Percentiles rank a stretch among this genome's conserved stretches.
Conservation (phyloP, 2,329 filamentous ascomycete species). For the Huntiella omanensis region DNA sequence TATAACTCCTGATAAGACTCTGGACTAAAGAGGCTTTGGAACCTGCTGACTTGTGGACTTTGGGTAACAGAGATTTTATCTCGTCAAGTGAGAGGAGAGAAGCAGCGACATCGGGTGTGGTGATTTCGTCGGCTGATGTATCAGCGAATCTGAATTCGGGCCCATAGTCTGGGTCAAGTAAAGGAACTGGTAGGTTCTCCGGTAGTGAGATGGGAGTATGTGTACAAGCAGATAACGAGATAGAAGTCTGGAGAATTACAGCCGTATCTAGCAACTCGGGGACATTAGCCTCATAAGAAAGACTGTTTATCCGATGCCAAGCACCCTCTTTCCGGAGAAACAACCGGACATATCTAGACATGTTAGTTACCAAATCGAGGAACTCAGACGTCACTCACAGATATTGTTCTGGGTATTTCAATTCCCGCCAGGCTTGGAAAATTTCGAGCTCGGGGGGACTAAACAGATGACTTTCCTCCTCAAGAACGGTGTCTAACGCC, state of each 20-base stretch:
- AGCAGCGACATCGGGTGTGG: conserved; percentile 64
- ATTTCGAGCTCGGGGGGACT: conserved; percentile 57
- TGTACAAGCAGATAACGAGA: conserved; percentile 19
- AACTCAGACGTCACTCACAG: conserved; percentile 35
- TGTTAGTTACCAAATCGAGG: neutral
- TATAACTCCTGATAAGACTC: conserved; percentile 55
- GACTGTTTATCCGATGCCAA: conserved; percentile 67
- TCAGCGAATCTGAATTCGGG: conserved; percentile 62
- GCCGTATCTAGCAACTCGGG: conserved; percentile 52
- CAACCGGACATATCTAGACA: conserved; percentile 61
- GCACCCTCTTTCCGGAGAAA: conserved; percentile 81
- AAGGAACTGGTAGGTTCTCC: neutral
- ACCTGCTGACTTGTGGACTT: conserved; percentile 70
- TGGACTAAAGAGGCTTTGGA: conserved; percentile 66
- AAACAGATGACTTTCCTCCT: conserved; percentile 78
- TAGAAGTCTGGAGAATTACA: conserved; percentile 34
- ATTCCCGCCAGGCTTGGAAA: conserved; percentile 53
- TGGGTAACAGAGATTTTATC: conserved; percentile 65
- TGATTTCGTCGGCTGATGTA: conserved; percentile 52
- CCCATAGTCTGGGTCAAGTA: conserved; percentile 23
- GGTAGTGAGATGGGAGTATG: neutral
- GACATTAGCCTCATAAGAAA: conserved; percentile 73
- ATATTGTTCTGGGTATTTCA: conserved; percentile 79
- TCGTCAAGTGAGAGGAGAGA: conserved; percentile 72
- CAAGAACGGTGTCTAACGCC: conserved; percentile 71